Conservation (phyloP, 352 stramenopile species). For the Pythium coloratum region DNA sequence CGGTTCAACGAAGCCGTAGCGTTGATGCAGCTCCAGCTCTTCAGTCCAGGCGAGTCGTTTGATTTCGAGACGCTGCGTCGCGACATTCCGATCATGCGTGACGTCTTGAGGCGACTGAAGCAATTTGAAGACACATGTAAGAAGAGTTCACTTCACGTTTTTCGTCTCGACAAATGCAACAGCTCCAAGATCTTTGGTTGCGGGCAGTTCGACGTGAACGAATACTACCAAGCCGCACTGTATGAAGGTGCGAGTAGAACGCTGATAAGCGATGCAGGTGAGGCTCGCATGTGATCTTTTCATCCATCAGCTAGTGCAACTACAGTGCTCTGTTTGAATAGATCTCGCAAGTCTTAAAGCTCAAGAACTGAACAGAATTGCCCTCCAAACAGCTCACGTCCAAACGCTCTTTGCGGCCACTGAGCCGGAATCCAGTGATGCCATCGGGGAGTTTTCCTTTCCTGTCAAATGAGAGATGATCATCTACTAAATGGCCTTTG, state of each 20-base stretch:
- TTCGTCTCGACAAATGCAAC: not conserved
- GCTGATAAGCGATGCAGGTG: not conserved
- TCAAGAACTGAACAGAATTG: no score
- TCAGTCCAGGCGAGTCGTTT: not conserved
- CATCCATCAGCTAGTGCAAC: no score
- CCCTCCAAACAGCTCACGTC: not conserved
- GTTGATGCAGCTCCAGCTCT: not conserved
- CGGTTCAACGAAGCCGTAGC: not conserved
- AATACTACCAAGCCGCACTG: not conserved
- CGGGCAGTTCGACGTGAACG: not conserved
- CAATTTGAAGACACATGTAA: not conserved
- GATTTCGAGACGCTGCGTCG: not conserved
- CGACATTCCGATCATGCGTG: not conserved
- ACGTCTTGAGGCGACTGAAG: not conserved
- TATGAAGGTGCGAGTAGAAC: not conserved
- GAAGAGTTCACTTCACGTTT: no score
- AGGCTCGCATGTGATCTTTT: no score
- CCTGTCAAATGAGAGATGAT: no score
- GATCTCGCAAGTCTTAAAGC: no score
- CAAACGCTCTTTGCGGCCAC: not conserved
- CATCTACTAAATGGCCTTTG: no score
- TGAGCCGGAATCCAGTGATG: not conserved
- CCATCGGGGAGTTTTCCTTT: not conserved
- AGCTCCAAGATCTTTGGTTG: not conserved
- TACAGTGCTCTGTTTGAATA: no score